Evolutionary conservation across 75 land plant species (phyloP).

Genomic region (Selaginella tamariscina): DNA sequence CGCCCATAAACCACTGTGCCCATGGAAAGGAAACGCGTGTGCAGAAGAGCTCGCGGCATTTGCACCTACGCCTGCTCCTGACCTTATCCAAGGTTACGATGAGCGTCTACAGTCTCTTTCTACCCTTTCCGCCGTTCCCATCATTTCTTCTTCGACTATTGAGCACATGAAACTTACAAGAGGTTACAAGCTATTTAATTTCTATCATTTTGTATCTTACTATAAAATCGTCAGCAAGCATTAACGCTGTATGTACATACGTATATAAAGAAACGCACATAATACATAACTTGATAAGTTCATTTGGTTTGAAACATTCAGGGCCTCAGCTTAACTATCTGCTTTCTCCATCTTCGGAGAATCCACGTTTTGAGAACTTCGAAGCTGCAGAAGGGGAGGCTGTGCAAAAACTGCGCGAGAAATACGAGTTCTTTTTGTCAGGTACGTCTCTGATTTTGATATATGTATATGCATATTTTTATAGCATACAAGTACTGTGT

Average conservation of each 20-base stretch:
- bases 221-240: too few relatives aligned
- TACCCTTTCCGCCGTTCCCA: slow-evolving; percentile 65
- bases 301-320: too few relatives aligned
- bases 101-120: slow-evolving; percentile 89
- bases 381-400: background rate
- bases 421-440: background rate
- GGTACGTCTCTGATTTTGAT: background rate
- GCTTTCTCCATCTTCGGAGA: slow-evolving; percentile 32
- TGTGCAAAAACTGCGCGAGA: background rate
- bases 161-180: slow-evolving; percentile 54
- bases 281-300: too few relatives aligned
- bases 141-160: slow-evolving; percentile 61
- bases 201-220: too few relatives aligned
- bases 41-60: slow-evolving; percentile 81
- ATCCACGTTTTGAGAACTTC: background rate
- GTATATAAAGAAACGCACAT: too few relatives aligned
- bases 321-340: slow-evolving; percentile 61
- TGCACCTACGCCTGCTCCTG: slow-evolving; percentile 69
- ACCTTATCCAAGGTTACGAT: slow-evolving; percentile 67
- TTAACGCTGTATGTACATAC: too few relatives aligned
- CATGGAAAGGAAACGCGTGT: slow-evolving; percentile 87
- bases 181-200: too few relatives aligned
- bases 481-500: too few relatives aligned
- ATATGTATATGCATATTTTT: too few relatives aligned
- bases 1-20: slow-evolving; percentile 54